These are phyloP conservation scores for Mycena latifolia DNA, from an alignment of 768 basidiomycete species.

Conservation along the genomic window DNA sequence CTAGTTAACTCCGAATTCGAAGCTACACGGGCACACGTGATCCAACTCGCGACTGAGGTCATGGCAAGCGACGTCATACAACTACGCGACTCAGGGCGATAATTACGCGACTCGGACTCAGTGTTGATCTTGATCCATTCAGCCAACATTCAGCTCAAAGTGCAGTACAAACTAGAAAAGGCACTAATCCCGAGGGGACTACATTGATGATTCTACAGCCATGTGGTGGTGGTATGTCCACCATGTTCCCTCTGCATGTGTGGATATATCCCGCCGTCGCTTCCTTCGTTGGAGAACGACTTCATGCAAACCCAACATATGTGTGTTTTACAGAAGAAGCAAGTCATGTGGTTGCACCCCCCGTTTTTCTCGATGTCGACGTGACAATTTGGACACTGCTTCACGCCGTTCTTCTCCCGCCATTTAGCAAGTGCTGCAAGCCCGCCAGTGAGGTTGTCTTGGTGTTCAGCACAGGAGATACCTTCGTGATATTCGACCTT, in stretches of 20 bases:
- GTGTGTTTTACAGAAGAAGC: conserved; percentile 48
- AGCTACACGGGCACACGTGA: no score
- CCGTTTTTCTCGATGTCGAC: conserved; percentile 50
- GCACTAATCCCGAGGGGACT: no score
- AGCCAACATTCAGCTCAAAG: no score
- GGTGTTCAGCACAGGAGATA: conserved; percentile 47
- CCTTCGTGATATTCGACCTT: conserved; percentile 56
- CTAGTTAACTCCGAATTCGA: no score
- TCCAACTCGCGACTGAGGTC: no score
- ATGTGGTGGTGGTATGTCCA: conserved; percentile 16
- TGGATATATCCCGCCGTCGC: conserved; percentile 42
- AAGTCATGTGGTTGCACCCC: conserved; percentile 57
- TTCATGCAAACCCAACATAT: conserved; percentile 57
- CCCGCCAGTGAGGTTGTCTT: conserved; percentile 30
- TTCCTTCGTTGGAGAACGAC: conserved; percentile 41
- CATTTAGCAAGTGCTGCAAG: conserved; percentile 39
- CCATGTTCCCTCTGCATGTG: conserved; percentile 49
- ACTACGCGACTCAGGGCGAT: no score
- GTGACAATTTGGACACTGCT: conserved; percentile 51
- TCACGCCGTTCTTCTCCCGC: conserved; percentile 45
- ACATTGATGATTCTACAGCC: no score
- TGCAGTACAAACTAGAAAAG: no score
- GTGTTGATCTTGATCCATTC: no score
- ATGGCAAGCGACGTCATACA: no score
- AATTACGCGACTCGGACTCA: no score